Base-by-base conservation (phyloP, 2,329 filamentous ascomycete species). In the Beauveria pseudobassiana region DNA sequence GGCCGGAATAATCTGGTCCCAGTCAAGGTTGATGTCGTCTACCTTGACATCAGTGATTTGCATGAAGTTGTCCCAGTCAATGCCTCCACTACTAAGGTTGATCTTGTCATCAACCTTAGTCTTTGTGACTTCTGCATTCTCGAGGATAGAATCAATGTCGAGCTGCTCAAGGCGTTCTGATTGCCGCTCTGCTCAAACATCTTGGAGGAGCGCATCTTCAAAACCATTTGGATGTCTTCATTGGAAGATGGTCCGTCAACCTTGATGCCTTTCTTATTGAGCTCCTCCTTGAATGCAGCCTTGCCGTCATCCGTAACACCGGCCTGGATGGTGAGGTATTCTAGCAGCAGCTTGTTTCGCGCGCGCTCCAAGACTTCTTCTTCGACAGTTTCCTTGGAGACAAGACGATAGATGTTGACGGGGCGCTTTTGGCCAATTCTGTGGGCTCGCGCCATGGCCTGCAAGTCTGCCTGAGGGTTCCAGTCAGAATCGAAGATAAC, bases 111-210 rank as follows among this genome's bases (percentile, higher is more conserved):
- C 90, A 61, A 97, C 90, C 74, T 97, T 93, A 0, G 95, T 98
- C 78, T 96, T 93, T 69, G 96, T 96, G 68, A 98, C 87, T 76
- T 99, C 95, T 30, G 96, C 95, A 73, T 97, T 97, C 69, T 95
- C 95, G 18, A 99, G 85, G 45, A 99, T 95, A 9, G 93, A 91
- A 72, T 99, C 96, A 67, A 99, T 98, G 72, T 99, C 95, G 26
- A 99, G 87, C 75, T 97, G 92, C 75, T 99, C 95, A 5, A 99
- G 82, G 72, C 96, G 95, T 76, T 93, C 75, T 99, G 95, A 72
- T 99, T 99, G 63, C 91, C 91, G 12, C 90, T 95, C 73, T 97
- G 93, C 75, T 98, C 93, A 68, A 99, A 99, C 88, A 99, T 96
- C 75, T 95, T 96, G 72, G 97, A 95, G n/a, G 95, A 96, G 67